Evolutionary conservation across 169 alveolate genomes (phyloP), one percentile per base, ranked within the genome.

Genomic region (Plasmodium inui): DNA sequence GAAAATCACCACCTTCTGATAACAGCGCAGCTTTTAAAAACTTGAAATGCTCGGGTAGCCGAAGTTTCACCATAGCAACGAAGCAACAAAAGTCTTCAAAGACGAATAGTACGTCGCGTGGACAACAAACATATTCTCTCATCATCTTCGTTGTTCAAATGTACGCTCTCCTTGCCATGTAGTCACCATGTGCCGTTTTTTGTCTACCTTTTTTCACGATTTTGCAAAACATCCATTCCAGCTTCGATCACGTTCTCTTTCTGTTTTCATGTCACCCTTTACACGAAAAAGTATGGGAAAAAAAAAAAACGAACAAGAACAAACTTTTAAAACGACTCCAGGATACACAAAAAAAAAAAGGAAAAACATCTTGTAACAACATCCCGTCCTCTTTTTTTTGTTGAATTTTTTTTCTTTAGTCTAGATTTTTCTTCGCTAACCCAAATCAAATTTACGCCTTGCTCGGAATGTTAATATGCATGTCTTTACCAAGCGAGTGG

Each of bases 361-460:
- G 12, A 79, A 22, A 79, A 79, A 22, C 28, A 4, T 79, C 55
- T n/a, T 41, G 50, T n/a, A n/a, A 79, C 70, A n/a, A 72, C 37
- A 30, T 8, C 55, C 57, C 39, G 30, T 79, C 26, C 26, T 79
- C 84, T 79, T 39, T 44, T 39, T 44, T 39, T 44, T 30, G 50
- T 22, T 79, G 6, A 30, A 19, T 14, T 22, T 30, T 79, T 79
- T 22, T 76, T 14, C 3, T 50, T 14, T 50, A 61, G n/a, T 12
- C 73, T 79, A 44, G 72, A 32, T 17, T 79, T 79, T 79, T 79
- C 73, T 79, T 79, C 84, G 1, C 55, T 79, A 79, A 79, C 57
- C 84, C 55, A 19, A 79, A 79, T 30, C 70, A 37, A 78, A 34
- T n/a, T 78, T 39, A 34, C 4, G 26, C 71, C 39, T 41, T 79